phyloP scores from a whole-genome alignment of 331 rosid genomes.

The Malus hybrid region DNA sequence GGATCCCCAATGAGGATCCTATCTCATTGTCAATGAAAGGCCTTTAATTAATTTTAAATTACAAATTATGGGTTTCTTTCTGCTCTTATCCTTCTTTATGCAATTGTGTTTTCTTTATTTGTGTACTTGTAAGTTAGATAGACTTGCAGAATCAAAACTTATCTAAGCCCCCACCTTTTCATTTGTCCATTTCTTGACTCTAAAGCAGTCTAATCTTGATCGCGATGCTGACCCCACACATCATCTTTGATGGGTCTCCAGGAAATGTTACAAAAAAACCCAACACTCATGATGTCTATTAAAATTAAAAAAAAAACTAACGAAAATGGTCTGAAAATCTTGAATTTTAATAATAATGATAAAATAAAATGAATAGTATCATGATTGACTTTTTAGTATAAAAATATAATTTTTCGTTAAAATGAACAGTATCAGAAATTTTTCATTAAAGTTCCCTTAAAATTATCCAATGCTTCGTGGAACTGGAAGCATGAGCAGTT shows the following conservation, averaged over 20 bases:
- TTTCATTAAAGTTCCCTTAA: too few relatives aligned
- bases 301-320: too few relatives aligned
- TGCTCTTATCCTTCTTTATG: background rate
- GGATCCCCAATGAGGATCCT: too few relatives aligned
- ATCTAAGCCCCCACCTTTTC: background rate
- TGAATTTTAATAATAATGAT: fast-evolving
- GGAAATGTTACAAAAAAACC: background rate
- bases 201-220: background rate
- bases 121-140: background rate
- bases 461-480: background rate
- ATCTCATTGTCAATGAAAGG: background rate
- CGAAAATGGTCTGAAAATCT: too few relatives aligned
- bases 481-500: background rate
- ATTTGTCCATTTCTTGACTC: background rate
- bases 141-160: background rate
- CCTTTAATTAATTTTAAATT: background rate
- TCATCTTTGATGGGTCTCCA: background rate
- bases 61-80: background rate
- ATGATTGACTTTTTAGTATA: too few relatives aligned
- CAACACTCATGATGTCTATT: background rate
- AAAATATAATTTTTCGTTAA: too few relatives aligned
- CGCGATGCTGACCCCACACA: background rate
- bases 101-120: background rate
- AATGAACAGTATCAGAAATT: too few relatives aligned
- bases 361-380: too few relatives aligned